A percentile compares a stretch with the other conserved stretches of the same genome.
Evolutionary conservation across 106 monocot genomes (phyloP).

Genomic region (Platanthera guangdongensis): DNA sequence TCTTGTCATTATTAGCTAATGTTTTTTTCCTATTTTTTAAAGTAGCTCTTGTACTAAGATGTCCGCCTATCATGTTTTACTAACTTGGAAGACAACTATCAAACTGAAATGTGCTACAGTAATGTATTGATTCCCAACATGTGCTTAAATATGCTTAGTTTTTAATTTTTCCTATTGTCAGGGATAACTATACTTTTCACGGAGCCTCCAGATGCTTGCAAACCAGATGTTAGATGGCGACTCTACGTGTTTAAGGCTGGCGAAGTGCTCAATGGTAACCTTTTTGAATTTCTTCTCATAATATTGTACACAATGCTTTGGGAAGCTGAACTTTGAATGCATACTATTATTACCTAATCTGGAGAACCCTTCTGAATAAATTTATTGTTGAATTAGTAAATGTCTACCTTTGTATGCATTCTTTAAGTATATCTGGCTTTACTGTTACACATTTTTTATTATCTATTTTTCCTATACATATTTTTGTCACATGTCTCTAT

Average conservation of each 20-base stretch:
- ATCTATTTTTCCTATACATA: background rate
- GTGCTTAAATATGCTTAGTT: background rate
- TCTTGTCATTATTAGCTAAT: background rate
- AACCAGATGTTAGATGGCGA: conserved; percentile 83
- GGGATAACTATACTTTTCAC: conserved; percentile 76
- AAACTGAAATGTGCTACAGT: background rate
- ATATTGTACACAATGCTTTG: background rate
- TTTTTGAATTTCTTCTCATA: background rate
- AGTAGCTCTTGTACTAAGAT: background rate
- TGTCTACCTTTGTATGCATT: background rate
- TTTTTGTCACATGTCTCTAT: background rate
- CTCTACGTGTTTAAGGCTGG: conserved; percentile 91
- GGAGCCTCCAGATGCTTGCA: conserved; percentile 77
- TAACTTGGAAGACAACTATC: background rate
- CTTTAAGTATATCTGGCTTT: background rate
- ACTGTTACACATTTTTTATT: background rate
- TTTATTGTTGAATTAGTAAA: background rate
- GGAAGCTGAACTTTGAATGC: background rate
- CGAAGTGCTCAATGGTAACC: conserved; percentile 82
- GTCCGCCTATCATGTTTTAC: background rate
- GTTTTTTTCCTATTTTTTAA: background rate
- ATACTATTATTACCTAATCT: background rate
- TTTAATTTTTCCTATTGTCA: conserved; percentile 13
- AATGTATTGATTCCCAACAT: background rate
- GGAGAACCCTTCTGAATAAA: background rate